Percentiles rank a stretch among this genome's conserved stretches.
Conservation (phyloP, 441 rosid species). For the Pelargonium citronellum region DNA sequence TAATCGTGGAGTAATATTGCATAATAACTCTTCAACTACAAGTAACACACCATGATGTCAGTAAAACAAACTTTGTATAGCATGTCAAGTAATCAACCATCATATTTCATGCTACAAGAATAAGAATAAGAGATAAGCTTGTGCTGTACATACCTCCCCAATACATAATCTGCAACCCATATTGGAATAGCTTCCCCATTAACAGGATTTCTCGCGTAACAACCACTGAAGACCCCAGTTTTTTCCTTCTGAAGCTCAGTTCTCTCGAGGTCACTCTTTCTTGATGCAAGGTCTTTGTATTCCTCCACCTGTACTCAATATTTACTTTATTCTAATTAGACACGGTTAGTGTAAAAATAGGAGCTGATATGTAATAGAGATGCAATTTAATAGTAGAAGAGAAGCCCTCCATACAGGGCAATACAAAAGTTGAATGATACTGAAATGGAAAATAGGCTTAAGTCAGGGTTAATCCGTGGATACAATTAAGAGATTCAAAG, state of each 20-base stretch:
- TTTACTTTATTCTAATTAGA: conserved; percentile 12
- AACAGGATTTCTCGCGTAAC: conserved; percentile 77
- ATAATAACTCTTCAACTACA: conserved; percentile 8
- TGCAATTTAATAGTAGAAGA: no score
- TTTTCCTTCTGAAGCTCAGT: conserved; percentile 96
- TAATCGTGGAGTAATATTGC: conserved; percentile 14
- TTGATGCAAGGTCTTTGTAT: conserved; percentile 64
- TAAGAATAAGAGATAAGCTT: neutral
- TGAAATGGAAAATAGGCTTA: no score
- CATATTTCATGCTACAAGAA: conserved; percentile 10
- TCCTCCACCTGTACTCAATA: conserved; percentile 61
- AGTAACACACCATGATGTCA: conserved; percentile 1
- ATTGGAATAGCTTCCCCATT: conserved; percentile 83
- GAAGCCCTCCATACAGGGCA: no score
- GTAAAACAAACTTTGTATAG: conserved; percentile 2
- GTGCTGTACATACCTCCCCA: conserved; percentile 58
- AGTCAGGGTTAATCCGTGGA: no score
- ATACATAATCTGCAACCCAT: conserved; percentile 96
- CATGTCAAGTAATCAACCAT: conserved; percentile 6
- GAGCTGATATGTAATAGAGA: no score
- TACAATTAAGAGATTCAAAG: no score
- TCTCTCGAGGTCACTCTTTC: conserved; percentile 91
- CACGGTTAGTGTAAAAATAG: neutral
- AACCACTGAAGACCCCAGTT: conserved; percentile 81
- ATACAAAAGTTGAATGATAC: no score